Evolutionary conservation across 1,284 basidiomycete genomes (phyloP), one percentile per base, ranked within the genome.

Genomic region (Inonotus hispidus): DNA sequence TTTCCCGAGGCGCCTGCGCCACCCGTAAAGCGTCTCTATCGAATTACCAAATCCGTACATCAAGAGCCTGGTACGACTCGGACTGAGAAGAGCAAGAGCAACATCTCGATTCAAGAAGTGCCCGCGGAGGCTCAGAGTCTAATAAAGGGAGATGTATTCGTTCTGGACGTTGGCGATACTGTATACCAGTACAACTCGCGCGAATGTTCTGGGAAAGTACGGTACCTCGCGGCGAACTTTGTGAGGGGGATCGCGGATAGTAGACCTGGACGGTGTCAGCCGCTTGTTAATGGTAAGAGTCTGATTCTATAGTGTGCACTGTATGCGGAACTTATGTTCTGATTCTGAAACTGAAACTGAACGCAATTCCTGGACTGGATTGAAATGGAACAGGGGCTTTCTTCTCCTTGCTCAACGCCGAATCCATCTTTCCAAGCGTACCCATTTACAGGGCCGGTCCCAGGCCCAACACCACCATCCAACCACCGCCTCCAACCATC

Each of bases 131-230:
- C 75, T 5, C 56, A 74, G 29, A 82, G 78, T 68, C 71, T 85
- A 55, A 69, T 78, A 4, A 75, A 76, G 59, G 83, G 82, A 10
- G 81, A 82, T 50, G 81, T 82, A 1, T 85, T 83, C 66, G 46
- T 49, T 75, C 72, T 85, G 13, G 84, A 86, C 68, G 81, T 81
- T 68, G 82, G 82, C 46, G 63, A 67, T 1, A 67, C 76, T 27
- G 68, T 85, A 32, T 77, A 76, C 73, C 81, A 85, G 66, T 77
- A 81, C 64, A 85, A 85, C 66, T 80, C 81, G 19, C 77, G 76
- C 62, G 70, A 71, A 2, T 82, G 82, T 54, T 59, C 85, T 5
- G 46, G 46, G 46, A 49, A 49, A 21, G 46, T 25, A 11, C 23
- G 46, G 23, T 49, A 81, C 71, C 82, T 78, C 66, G 82, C 83